Evolutionary conservation across 2,329 filamentous ascomycete species (phyloP).

Genomic region (Colletotrichum sp.): DNA sequence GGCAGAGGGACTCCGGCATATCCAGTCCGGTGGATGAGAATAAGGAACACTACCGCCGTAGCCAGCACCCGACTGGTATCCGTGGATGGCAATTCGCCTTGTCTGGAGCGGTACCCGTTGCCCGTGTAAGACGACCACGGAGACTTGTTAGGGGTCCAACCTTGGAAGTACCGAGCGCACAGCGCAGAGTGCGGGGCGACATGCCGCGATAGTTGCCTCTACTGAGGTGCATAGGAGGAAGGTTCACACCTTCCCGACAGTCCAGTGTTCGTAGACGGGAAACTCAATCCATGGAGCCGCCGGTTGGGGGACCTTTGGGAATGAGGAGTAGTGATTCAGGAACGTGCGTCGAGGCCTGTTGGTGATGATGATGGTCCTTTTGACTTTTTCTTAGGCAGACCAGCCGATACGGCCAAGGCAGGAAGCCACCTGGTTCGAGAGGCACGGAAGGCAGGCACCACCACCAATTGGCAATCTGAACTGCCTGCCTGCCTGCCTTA

Average conservation of each 20-base stretch:
- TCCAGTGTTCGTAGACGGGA: not conserved
- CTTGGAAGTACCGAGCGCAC: not conserved
- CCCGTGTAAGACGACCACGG: not conserved
- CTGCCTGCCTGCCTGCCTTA: not conserved
- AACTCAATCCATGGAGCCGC: slow-evolving; percentile 1
- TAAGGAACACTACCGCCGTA: not conserved
- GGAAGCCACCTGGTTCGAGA: not conserved
- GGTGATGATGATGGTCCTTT: not conserved
- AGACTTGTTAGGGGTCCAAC: not conserved
- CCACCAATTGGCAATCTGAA: not conserved
- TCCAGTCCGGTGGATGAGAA: not conserved
- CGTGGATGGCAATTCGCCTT: not conserved
- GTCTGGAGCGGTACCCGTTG: not conserved
- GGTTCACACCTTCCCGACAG: not conserved
- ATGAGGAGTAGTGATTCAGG: not conserved
- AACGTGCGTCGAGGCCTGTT: slow-evolving; percentile 1
- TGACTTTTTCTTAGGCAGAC: not conserved
- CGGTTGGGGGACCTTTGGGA: not conserved
- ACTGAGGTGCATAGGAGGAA: not conserved
- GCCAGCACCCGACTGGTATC: not conserved
- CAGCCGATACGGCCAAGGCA: not conserved
- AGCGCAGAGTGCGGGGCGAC: slow-evolving; percentile 4
- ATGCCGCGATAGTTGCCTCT: not conserved
- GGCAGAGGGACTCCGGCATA: not conserved
- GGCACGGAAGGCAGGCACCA: slow-evolving; percentile 1